These are phyloP conservation scores for Clausena lansium DNA, from an alignment of 345 rosid genomes.

Conservation along the genomic window DNA sequence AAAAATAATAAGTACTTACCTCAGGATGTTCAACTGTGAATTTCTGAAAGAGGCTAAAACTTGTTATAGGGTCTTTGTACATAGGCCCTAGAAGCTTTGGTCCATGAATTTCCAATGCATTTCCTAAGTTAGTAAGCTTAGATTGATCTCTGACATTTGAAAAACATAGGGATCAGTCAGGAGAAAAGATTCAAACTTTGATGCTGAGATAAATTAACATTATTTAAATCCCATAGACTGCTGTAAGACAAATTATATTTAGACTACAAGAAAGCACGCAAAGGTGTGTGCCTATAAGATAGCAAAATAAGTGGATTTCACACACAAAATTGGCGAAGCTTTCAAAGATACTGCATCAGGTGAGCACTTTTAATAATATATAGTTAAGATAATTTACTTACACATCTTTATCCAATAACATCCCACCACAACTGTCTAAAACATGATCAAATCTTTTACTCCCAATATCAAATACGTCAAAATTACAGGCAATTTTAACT, in stretches of 20 bases:
- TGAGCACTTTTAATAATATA: background rate
- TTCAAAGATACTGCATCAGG: too few species aligned
- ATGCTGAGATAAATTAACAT: background rate
- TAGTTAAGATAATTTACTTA: too few species aligned
- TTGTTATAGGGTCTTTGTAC: conserved; percentile 73
- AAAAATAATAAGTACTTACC: conserved; percentile 29
- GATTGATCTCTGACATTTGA: conserved; percentile 42
- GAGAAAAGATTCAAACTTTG: background rate
- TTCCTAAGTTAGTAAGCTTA: conserved; percentile 66
- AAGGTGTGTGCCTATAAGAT: background rate
- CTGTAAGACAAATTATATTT: background rate
- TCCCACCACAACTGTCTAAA: background rate
- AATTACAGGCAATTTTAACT: background rate
- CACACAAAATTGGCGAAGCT: background rate
- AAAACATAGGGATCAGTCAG: background rate
- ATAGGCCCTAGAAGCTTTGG: conserved; percentile 59
- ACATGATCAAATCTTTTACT: background rate
- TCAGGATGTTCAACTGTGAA: conserved; percentile 67
- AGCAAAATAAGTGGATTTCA: background rate
- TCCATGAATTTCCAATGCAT: conserved; percentile 66
- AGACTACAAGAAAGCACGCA: background rate
- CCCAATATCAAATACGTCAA: background rate
- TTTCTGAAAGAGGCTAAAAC: conserved; percentile 57
- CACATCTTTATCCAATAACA: background rate
- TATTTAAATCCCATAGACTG: background rate